phyloP scores from a whole-genome alignment of 2,329 filamentous ascomycete genomes.

The Colletotrichum incanum region DNA sequence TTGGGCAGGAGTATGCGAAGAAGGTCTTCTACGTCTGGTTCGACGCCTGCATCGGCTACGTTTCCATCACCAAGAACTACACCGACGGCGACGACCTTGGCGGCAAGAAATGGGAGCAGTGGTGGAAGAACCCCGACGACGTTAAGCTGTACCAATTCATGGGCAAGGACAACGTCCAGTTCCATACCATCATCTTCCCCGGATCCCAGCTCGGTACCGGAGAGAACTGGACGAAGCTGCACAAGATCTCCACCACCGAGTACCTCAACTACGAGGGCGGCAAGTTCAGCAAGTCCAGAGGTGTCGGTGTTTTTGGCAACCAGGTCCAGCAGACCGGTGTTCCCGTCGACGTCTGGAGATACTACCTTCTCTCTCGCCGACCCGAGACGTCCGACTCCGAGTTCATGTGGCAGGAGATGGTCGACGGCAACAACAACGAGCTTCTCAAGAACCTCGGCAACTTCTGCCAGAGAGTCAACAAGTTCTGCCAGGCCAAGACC shows the following conservation, averaged over 20 bases:
- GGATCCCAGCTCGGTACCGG: constrained; percentile 87
- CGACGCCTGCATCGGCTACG: constrained; percentile 70
- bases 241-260: constrained; percentile 91
- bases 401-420: constrained; percentile 90
- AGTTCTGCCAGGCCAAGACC: constrained; percentile 84
- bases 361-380: constrained; percentile 88
- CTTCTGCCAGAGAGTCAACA: constrained; percentile 79
- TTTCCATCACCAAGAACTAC: constrained; percentile 94
- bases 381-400: constrained; percentile 90
- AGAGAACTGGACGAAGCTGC: constrained; percentile 90
- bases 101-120: constrained; percentile 86
- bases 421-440: constrained; percentile 89
- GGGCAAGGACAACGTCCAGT: constrained; percentile 79
- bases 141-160: constrained; percentile 95
- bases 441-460: constrained; percentile 84
- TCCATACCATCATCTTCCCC: constrained; percentile 94
- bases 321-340: constrained; percentile 90
- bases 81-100: constrained; percentile 68
- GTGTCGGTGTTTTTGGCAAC: constrained; percentile 92
- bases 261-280: constrained; percentile 89
- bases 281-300: constrained; percentile 94
- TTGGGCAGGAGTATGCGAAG: constrained; percentile 68
- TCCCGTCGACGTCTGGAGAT: constrained; percentile 90
- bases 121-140: constrained; percentile 93
- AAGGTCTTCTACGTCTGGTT: constrained; percentile 85